Conservation (phyloP, 176 grass and related monocot species). For the Zizania latifolia region DNA sequence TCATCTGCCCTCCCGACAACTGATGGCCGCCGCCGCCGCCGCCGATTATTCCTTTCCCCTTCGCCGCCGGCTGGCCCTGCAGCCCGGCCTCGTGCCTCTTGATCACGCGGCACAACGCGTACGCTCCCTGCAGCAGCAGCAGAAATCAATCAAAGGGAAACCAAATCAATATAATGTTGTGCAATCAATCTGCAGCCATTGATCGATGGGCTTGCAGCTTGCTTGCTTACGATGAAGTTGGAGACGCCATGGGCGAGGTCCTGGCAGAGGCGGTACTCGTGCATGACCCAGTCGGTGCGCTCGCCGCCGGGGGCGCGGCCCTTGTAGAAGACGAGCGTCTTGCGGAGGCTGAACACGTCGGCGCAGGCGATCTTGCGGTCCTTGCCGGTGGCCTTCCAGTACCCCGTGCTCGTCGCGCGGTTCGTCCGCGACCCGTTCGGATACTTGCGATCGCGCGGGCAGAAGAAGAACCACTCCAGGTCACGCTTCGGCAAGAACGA, state of each 20-base stretch:
- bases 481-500: conserved; percentile 88
- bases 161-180: no score
- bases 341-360: conserved; percentile 62
- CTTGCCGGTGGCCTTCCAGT: conserved; percentile 98
- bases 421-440: conserved; percentile 95
- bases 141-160: no score
- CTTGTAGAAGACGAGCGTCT: conserved; percentile 93
- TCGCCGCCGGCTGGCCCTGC: conserved; percentile 9
- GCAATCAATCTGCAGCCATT: no score
- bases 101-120: conserved; percentile 77
- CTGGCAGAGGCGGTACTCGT: conserved; percentile 95
- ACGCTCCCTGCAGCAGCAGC: conserved; percentile 45
- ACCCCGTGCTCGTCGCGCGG: conserved; percentile 67
- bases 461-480: conserved; percentile 98
- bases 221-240: conserved; percentile 68
- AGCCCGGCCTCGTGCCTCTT: conserved; percentile 62
- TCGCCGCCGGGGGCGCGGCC: conserved; percentile 92
- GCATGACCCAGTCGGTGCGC: conserved; percentile 97
- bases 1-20: conserved; percentile 5
- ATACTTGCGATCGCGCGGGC: conserved; percentile 86
- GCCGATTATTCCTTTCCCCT: conserved; percentile 2
- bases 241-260: conserved; percentile 64
- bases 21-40: not conserved
- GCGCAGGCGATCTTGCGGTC: conserved; percentile 72
- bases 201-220: no score